Evolutionary conservation across 164 flowering plant species (phyloP).

Genomic region (Euptelea pleiosperma): DNA sequence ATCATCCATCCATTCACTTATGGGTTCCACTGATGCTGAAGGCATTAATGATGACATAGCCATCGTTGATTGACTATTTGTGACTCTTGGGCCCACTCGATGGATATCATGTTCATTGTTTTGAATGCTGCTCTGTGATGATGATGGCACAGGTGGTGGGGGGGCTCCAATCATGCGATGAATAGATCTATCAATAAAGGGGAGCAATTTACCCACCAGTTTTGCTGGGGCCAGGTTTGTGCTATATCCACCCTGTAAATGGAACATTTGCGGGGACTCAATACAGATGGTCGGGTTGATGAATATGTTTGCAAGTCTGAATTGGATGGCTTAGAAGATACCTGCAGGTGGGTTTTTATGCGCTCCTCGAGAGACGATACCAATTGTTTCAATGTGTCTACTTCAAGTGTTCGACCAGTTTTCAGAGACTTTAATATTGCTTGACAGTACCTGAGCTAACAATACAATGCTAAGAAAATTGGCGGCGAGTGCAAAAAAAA

Average conservation of each 20-base stretch:
- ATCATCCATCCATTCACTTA: constrained; percentile 61
- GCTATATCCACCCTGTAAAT: constrained; percentile 75
- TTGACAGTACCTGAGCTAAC: constrained; percentile 76
- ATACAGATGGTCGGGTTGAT: not conserved
- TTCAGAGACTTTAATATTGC: constrained; percentile 68
- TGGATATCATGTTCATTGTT: constrained; percentile 42
- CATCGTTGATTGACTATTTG: constrained; percentile 74
- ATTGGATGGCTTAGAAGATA: constrained; percentile 15
- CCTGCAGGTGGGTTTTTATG: constrained; percentile 85
- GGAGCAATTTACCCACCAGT: constrained; percentile 77
- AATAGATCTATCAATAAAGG: constrained; percentile 80
- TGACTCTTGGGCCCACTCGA: constrained; percentile 42
- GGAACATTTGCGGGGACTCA: constrained; percentile 12
- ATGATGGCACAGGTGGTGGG: constrained; percentile 70
- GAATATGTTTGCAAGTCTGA: constrained; percentile 1
- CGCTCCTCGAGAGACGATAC: constrained; percentile 84
- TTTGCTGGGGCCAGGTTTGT: constrained; percentile 80
- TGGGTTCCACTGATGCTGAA: constrained; percentile 81
- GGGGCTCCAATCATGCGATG: constrained; percentile 87
- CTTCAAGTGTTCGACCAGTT: constrained; percentile 83
- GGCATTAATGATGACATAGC: constrained; percentile 73
- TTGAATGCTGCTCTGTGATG: constrained; percentile 36
- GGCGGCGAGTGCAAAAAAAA: not conserved
- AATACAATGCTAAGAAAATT: constrained; percentile 1
- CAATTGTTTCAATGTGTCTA: constrained; percentile 66